A percentile compares a stretch with the other conserved stretches of the same genome.
Conservation (phyloP, 139 green algal species). For the Picochlorum sp. region DNA sequence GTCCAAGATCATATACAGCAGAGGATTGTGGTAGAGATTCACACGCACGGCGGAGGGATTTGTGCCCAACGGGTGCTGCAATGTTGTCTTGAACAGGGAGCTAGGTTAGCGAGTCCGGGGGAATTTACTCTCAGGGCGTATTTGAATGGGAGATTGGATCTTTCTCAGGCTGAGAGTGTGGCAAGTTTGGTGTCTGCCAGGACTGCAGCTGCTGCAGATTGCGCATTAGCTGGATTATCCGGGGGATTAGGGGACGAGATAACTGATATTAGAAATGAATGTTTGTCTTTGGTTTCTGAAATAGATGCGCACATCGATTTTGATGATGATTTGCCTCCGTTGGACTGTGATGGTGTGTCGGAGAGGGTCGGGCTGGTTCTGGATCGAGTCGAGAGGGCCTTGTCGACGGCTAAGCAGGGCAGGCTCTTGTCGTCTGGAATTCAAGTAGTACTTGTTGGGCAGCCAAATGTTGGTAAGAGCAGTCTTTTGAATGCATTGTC, state of each 20-base stretch:
- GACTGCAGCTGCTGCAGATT: conserved; percentile 77
- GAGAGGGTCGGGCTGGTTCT: conserved; percentile 31
- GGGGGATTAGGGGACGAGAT: conserved; percentile 55
- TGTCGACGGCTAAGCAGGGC: conserved; percentile 54
- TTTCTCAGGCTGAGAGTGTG: conserved; percentile 85
- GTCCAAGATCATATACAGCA: conserved; percentile 80
- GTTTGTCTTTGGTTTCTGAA: conserved; percentile 76
- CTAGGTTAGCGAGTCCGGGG: conserved; percentile 64
- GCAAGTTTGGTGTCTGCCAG: conserved; percentile 65
- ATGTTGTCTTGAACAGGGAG: conserved; percentile 60
- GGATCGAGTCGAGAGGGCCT: conserved; percentile 25
- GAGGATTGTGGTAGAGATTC: conserved; percentile 95
- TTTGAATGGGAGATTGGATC: conserved; percentile 88
- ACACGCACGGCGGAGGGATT: conserved; percentile 84
- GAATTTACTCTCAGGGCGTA: conserved; percentile 97
- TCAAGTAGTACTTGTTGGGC: conserved; percentile 82
- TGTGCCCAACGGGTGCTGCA: conserved; percentile 66
- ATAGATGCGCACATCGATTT: conserved; percentile 81
- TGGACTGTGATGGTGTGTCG: conserved; percentile 52
- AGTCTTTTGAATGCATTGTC: conserved; percentile 87
- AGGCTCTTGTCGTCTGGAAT: conserved; percentile 61
- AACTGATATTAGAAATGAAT: conserved; percentile 34
- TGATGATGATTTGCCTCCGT: conserved; percentile 84
- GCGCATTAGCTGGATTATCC: conserved; percentile 71
- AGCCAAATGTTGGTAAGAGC: conserved; percentile 95